Evolutionary conservation across 805 yeast genomes (phyloP).

Genomic region (Saturnispora mendoncae): DNA sequence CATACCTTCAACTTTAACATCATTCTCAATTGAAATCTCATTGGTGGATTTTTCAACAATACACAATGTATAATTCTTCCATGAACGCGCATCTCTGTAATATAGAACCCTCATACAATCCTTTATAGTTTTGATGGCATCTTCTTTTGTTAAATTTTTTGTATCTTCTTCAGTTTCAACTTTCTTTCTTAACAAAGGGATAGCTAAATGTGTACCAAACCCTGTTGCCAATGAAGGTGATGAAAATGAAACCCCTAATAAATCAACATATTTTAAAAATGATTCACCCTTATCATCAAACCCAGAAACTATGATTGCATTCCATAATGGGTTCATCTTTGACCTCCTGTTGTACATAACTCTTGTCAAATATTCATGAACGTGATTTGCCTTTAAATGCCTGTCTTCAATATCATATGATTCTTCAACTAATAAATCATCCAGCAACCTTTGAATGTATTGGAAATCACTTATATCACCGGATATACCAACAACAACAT

Average conservation of each 20-base stretch:
- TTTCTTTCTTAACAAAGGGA: conserved; percentile 80
- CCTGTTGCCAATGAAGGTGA: conserved; percentile 93
- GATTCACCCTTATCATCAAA: conserved; percentile 61
- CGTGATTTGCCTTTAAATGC: conserved; percentile 69
- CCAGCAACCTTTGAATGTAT: conserved; percentile 62
- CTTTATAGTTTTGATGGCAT: conserved; percentile 67
- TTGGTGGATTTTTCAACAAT: conserved; percentile 58
- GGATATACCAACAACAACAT: conserved; percentile 84
- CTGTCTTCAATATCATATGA: conserved; percentile 65
- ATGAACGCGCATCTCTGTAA: conserved; percentile 93
- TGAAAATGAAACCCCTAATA: conserved; percentile 83
- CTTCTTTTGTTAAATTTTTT: conserved; percentile 54
- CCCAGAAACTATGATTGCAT: conserved; percentile 87
- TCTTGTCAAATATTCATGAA: conserved; percentile 78
- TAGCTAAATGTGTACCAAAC: conserved; percentile 89
- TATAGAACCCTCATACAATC: conserved; percentile 90
- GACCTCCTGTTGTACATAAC: conserved; percentile 82
- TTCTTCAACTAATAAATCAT: conserved; percentile 71
- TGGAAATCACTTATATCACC: conserved; percentile 96
- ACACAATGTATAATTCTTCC: conserved; percentile 77
- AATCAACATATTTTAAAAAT: conserved; percentile 77
- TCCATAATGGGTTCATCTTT: conserved; percentile 96
- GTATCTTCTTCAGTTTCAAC: conserved; percentile 75
- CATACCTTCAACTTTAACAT: conserved; percentile 62
- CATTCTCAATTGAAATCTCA: conserved; percentile 46